Conservation (phyloP, 352 stramenopile species). For the Pythium rishiriense region DNA sequence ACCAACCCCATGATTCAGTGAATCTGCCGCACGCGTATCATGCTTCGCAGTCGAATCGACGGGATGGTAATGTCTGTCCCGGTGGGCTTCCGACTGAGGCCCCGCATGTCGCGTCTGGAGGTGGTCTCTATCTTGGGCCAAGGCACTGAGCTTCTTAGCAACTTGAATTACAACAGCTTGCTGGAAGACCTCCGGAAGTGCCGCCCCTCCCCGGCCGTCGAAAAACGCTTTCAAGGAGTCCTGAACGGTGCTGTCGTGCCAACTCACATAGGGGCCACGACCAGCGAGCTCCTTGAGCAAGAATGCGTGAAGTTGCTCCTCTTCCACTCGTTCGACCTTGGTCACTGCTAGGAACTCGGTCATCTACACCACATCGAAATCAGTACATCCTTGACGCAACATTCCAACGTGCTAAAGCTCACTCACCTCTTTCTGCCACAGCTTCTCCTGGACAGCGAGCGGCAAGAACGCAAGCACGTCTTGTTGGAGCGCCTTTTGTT, state of each 20-base stretch:
- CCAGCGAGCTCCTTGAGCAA: conserved; percentile 19
- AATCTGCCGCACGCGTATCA: neutral
- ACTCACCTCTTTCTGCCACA: conserved; percentile 33
- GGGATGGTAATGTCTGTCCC: neutral
- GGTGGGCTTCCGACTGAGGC: neutral
- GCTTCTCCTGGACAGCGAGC: conserved; percentile 32
- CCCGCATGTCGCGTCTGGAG: neutral
- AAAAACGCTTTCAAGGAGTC: conserved; percentile 9
- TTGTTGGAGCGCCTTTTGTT: conserved; percentile 10
- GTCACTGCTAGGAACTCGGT: conserved; percentile 22
- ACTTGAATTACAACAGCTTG: conserved; percentile 24
- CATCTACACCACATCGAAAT: conserved; percentile 6
- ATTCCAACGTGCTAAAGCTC: neutral
- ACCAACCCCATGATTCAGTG: neutral
- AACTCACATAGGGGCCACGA: conserved; percentile 19
- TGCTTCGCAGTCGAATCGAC: neutral
- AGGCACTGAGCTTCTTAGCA: conserved; percentile 14
- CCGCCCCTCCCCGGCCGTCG: neutral
- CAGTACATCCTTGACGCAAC: neutral
- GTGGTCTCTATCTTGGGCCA: neutral
- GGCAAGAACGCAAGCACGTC: conserved; percentile 29
- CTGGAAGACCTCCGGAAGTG: conserved; percentile 16
- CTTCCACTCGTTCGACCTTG: conserved; percentile 20
- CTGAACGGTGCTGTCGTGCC: conserved; percentile 23
- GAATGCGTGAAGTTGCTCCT: conserved; percentile 7